Percentiles rank a stretch among this genome's conserved stretches.
phyloP scores from a whole-genome alignment of 495 filamentous ascomycete species.

The Penicillium angulare region DNA sequence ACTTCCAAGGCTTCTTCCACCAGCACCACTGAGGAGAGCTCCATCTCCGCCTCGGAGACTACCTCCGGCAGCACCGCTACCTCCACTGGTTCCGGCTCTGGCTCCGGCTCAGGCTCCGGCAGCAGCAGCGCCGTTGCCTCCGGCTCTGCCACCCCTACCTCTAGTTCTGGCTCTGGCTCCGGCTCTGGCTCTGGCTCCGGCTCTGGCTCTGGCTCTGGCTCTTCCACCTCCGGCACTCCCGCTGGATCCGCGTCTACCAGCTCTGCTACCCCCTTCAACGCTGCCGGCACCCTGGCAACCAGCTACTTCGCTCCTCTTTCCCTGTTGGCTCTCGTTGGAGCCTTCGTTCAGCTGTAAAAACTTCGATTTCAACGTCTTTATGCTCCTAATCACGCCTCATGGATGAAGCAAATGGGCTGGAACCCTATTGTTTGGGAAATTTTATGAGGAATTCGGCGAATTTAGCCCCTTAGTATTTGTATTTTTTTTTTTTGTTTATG shows the following conservation, averaged over 20 bases:
- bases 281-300: constrained; percentile 24
- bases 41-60: constrained; percentile 13
- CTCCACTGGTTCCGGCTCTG: constrained; percentile 14
- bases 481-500: constrained; percentile 4
- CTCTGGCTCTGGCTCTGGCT: constrained; percentile 20
- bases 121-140: constrained; percentile 14
- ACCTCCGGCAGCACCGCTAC: not conserved
- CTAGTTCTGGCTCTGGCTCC: constrained; percentile 16
- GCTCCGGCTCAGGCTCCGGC: constrained; percentile 1
- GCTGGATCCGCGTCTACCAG: constrained; percentile 18
- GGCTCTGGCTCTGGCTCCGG: constrained; percentile 18
- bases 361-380: constrained; percentile 13
- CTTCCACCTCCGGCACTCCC: constrained; percentile 12
- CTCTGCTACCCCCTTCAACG: constrained; percentile 21
- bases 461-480: constrained; percentile 15
- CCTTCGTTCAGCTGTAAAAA: constrained; percentile 38
- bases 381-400: constrained; percentile 26
- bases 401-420: constrained; percentile 25
- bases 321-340: constrained; percentile 33
- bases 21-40: constrained; percentile 12
- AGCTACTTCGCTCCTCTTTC: constrained; percentile 25
- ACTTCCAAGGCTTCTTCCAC: constrained; percentile 14
- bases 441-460: too few relatives aligned
- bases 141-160: constrained; percentile 5
- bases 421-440: constrained; percentile 21